A percentile compares a stretch with the other conserved stretches of the same genome.
Conservation (phyloP, 2,329 filamentous ascomycete species). For the Colletotrichum karsti region DNA sequence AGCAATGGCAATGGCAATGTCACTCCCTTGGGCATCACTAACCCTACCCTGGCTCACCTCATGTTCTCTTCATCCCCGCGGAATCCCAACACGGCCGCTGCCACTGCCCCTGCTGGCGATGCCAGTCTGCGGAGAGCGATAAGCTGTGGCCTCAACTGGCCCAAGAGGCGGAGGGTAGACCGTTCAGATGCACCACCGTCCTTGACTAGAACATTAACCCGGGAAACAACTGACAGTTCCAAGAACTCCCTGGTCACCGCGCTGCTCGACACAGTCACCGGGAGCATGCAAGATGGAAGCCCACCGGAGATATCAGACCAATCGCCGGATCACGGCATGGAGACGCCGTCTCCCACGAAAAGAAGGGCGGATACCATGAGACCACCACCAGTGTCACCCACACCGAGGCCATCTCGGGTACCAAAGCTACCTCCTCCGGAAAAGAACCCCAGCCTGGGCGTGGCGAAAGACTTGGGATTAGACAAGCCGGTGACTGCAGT, state of each 20-base stretch:
- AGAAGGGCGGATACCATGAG: slow-evolving; percentile 29
- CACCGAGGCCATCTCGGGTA: slow-evolving; percentile 3
- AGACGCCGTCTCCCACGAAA: slow-evolving; percentile 56
- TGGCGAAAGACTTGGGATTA: slow-evolving; percentile 5
- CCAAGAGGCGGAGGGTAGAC: slow-evolving; percentile 73
- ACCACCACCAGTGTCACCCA: slow-evolving; percentile 29
- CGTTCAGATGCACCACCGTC: slow-evolving; percentile 48
- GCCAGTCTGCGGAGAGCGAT: slow-evolving; percentile 68
- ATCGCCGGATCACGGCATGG: slow-evolving; percentile 20
- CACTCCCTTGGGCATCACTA: slow-evolving; percentile 54
- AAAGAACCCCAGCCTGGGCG: not conserved
- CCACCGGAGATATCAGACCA: slow-evolving; percentile 39
- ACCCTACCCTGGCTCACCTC: slow-evolving; percentile 69
- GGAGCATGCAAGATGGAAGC: slow-evolving; percentile 57
- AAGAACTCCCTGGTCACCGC: slow-evolving; percentile 68
- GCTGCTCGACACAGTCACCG: slow-evolving; percentile 70
- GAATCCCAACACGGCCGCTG: slow-evolving; percentile 53
- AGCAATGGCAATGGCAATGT: slow-evolving; percentile 54
- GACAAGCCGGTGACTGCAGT: not conserved
- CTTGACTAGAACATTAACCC: slow-evolving; percentile 41
- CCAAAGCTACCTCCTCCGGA: not conserved
- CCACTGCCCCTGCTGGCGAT: slow-evolving; percentile 48
- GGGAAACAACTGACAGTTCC: slow-evolving; percentile 57
- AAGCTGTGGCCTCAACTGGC: slow-evolving; percentile 76
- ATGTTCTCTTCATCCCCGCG: slow-evolving; percentile 78